Conservation (phyloP, 805 yeast genomes). For the Yueomyces sinensis region DNA sequence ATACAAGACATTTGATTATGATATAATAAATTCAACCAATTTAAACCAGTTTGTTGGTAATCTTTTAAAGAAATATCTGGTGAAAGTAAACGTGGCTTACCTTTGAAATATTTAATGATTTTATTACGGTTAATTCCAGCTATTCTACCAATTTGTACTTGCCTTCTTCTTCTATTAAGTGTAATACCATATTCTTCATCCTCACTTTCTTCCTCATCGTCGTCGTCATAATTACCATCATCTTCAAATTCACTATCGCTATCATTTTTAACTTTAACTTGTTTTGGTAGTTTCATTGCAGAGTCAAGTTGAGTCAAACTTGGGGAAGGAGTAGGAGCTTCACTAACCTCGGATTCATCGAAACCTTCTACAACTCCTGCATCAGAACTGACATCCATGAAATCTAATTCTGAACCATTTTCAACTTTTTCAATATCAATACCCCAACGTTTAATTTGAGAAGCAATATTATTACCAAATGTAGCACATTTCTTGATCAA, state of each 20-base stretch:
- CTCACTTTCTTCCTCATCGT: slow-evolving; percentile 12
- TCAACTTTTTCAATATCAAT: slow-evolving; percentile 50
- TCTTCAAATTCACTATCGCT: slow-evolving; percentile 7
- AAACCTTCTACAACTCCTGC: slow-evolving; percentile 20
- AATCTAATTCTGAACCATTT: slow-evolving; percentile 27
- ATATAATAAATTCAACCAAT: slow-evolving; percentile 80
- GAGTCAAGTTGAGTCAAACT: neutral
- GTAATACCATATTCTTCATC: slow-evolving; percentile 8
- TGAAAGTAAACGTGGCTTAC: slow-evolving; percentile 58
- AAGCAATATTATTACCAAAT: slow-evolving; percentile 57
- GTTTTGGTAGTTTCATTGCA: neutral
- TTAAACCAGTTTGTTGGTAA: slow-evolving; percentile 94
- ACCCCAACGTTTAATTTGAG: slow-evolving; percentile 79
- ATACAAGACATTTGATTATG: slow-evolving; percentile 76
- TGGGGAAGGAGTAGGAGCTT: slow-evolving; percentile 8
- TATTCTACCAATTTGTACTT: slow-evolving; percentile 5
- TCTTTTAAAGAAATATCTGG: slow-evolving; percentile 57
- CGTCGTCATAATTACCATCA: slow-evolving; percentile 19
- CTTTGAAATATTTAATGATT: slow-evolving; percentile 37
- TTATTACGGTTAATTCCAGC: slow-evolving; percentile 5
- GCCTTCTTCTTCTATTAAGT: slow-evolving; percentile 14
- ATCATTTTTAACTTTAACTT: neutral
- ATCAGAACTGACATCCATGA: slow-evolving; percentile 21
- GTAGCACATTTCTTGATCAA: slow-evolving; percentile 70
- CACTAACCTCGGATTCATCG: slow-evolving; percentile 18